Base-by-base conservation (phyloP, 805 yeast genomes). In the Myxozyma mucilagina region DNA sequence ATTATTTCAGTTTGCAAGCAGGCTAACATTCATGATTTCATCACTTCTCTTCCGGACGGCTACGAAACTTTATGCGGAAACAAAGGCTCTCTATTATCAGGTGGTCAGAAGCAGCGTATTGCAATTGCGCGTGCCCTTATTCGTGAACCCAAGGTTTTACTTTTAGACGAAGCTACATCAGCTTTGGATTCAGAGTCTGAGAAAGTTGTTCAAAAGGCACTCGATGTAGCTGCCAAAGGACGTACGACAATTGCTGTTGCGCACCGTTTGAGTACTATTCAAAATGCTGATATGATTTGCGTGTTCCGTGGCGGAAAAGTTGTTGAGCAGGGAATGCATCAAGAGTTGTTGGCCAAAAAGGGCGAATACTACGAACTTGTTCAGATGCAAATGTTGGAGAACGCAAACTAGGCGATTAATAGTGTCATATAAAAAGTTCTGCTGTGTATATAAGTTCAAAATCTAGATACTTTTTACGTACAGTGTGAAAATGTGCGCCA, bases 161-260 rank as follows among this genome's bases (percentile, higher is more conserved):
- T 87, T 4, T 75, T 87, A 57, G 92, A 87, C 68, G 92, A 87
- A 69, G 88, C 88, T 5, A 84, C 88, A 0, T 83, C 87, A 2
- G 87, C 88, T 1, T 73, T 84, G 41, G 88, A 84, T 69, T 79
- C 80, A 70, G 87, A 84, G 70, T 88, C 96, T 0, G 96, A 90
- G 73, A 79, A 86, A 44, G 83, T 84, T 69, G 89, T 90, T 59
- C 96, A 90, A 73, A 69, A 76, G 7, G 90, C 96, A 3, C 84
- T 87, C 60, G 82, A 80, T 31, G 78, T 74, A 16, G 93, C 89
- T 63, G 89, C 90, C 64, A 68, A 76, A 47, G 80, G 86, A 43
- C 86, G 96, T 69, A 89, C 96, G 4, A 86, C 90, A 42, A 77
- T 90, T 67, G 90, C 96, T 67, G 88, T 90, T 73, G 96, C 96